Percentiles rank a stretch among this genome's conserved stretches.
phyloP scores from a whole-genome alignment of 192 early-diverging fungal genomes.

The Phycomyces blakesleeanus region DNA sequence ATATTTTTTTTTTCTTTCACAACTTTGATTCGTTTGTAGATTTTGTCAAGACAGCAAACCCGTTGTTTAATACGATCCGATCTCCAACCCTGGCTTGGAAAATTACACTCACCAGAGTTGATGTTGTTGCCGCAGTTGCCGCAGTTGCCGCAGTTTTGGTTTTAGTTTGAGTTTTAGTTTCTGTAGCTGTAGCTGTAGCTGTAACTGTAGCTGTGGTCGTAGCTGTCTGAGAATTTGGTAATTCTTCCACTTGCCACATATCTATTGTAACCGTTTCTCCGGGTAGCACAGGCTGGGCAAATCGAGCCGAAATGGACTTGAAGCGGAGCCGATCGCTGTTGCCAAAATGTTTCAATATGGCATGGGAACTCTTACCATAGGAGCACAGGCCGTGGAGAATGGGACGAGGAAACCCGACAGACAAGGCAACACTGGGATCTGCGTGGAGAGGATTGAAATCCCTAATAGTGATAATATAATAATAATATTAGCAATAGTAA shows the following conservation, averaged over 20 bases:
- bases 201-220: too few relatives aligned
- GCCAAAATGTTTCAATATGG: constrained; percentile 52
- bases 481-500: too few relatives aligned
- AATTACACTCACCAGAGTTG: constrained; percentile 44
- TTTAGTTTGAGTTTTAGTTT: too few relatives aligned
- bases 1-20: too few relatives aligned
- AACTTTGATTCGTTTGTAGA: too few relatives aligned
- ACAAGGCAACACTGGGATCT: constrained; percentile 61
- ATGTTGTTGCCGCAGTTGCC: too few relatives aligned
- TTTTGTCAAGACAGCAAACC: constrained; percentile 39
- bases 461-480: constrained; percentile 14
- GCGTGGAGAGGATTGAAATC: constrained; percentile 78
- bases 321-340: constrained; percentile 51
- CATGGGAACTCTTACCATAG: constrained; percentile 55
- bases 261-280: constrained; percentile 64
- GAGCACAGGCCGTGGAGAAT: constrained; percentile 71
- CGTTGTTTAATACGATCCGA: constrained; percentile 57
- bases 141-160: too few relatives aligned
- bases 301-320: constrained; percentile 63
- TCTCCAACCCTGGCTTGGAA: constrained; percentile 56
- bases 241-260: constrained; percentile 65
- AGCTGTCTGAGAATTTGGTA: constrained; percentile 1
- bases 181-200: too few relatives aligned
- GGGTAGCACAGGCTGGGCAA: constrained; percentile 69
- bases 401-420: constrained; percentile 68